These are phyloP conservation scores for Penicillium expansum DNA, from an alignment of 2,329 filamentous ascomycete species.

Conservation along the genomic window DNA sequence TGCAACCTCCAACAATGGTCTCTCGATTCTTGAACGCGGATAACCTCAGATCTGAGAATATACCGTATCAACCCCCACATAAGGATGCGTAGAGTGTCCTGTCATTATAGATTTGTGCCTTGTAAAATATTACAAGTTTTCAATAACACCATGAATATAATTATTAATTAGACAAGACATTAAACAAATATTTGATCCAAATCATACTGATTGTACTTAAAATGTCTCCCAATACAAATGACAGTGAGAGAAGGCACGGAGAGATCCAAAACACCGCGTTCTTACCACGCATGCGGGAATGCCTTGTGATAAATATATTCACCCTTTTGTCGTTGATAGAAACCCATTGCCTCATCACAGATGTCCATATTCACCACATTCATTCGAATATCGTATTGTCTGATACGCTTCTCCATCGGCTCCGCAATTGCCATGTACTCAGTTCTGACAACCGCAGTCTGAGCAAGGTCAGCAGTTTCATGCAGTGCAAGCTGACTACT, in stretches of 20 bases:
- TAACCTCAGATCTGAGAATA: neutral
- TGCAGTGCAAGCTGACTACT: conserved; percentile 14
- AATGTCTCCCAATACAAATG: too few species aligned
- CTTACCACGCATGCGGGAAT: conserved; percentile 5
- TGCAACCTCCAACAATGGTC: neutral
- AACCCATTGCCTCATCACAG: conserved; percentile 10
- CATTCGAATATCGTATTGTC: conserved; percentile 17
- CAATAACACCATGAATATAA: neutral
- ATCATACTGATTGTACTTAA: neutral
- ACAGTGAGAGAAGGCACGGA: neutral
- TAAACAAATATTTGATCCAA: neutral
- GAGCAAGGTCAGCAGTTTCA: neutral
- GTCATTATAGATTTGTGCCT: neutral
- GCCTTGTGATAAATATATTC: conserved; percentile 7
- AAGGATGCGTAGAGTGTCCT: too few species aligned
- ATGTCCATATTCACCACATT: conserved; percentile 18
- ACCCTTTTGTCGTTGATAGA: conserved; percentile 1
- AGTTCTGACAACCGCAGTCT: conserved; percentile 4
- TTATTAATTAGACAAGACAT: too few species aligned
- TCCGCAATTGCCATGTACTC: conserved; percentile 16
- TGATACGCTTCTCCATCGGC: conserved; percentile 14
- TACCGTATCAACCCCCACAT: neutral
- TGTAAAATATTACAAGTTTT: neutral
- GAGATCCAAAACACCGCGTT: neutral
- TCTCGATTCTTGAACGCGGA: neutral